Conservation (phyloP, 176 grass and related monocot genomes). For the Bromus sterilis region DNA sequence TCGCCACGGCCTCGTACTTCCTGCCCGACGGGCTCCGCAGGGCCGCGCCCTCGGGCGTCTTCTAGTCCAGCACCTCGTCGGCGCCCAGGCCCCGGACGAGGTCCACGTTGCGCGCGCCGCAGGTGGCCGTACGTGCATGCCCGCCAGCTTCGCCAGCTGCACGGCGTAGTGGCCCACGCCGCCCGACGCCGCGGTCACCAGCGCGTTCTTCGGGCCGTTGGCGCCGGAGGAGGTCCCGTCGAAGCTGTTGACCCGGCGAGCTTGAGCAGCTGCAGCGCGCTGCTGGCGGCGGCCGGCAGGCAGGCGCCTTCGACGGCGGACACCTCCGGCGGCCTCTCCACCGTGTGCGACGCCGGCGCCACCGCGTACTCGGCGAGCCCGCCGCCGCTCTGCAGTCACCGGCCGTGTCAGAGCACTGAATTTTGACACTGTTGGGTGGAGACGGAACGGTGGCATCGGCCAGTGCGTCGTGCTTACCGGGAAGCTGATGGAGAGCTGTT, state of each 20-base stretch:
- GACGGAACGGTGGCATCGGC: background rate
- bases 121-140: conserved; percentile 72
- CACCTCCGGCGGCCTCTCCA: conserved; percentile 47
- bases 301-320: conserved; percentile 45
- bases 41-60: conserved; percentile 38
- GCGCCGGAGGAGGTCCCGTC: conserved; percentile 9
- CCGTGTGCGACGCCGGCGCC: conserved; percentile 29
- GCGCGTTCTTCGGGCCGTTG: conserved; percentile 25
- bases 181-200: conserved; percentile 77
- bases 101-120: conserved; percentile 59
- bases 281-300: conserved; percentile 42
- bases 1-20: conserved; percentile 58
- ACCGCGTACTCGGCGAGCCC: conserved; percentile 57
- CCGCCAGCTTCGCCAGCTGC: conserved; percentile 67
- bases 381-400: conserved; percentile 48
- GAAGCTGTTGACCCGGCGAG: conserved; percentile 30
- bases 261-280: conserved; percentile 68
- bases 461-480: conserved; percentile 6
- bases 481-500: conserved; percentile 52
- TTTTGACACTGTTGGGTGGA: background rate
- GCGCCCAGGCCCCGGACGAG: conserved; percentile 44
- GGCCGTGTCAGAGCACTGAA: background rate
- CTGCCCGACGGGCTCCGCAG: conserved; percentile 44
- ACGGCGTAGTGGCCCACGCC: conserved; percentile 76
- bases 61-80: conserved; percentile 78